These are phyloP conservation scores for Punica granatum DNA, from an alignment of 345 rosid genomes.

Conservation along the genomic window DNA sequence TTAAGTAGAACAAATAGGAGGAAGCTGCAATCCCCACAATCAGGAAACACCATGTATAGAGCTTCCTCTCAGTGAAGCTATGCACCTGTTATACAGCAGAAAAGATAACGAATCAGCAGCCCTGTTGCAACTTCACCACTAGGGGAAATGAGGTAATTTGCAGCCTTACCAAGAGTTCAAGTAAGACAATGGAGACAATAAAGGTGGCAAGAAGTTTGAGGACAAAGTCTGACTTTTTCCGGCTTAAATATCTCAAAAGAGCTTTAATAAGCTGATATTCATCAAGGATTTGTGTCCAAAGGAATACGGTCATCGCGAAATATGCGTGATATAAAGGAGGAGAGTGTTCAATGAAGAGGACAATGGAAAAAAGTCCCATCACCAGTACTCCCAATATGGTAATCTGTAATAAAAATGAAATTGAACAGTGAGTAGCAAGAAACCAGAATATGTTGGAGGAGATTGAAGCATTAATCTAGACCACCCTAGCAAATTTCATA, in stretches of 20 bases:
- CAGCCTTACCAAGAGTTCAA: conserved; percentile 72
- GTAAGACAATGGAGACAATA: conserved; percentile 47
- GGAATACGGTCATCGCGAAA: conserved; percentile 72
- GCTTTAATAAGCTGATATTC: conserved; percentile 52
- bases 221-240: conserved; percentile 36
- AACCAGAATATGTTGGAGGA: neutral
- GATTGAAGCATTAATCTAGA: neutral
- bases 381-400: conserved; percentile 48
- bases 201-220: conserved; percentile 43
- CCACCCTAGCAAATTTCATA: neutral
- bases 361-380: conserved; percentile 44
- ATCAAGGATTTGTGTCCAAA: conserved; percentile 72
- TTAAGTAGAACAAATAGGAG: conserved; percentile 43
- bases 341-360: conserved; percentile 60
- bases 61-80: conserved; percentile 90
- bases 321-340: conserved; percentile 93
- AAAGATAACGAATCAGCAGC: conserved; percentile 12
- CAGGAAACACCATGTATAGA: conserved; percentile 87
- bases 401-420: conserved; percentile 35
- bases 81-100: conserved; percentile 58
- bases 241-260: conserved; percentile 50
- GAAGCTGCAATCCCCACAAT: conserved; percentile 49
- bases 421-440: conserved; percentile 14
- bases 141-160: conserved; percentile 6
- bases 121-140: conserved; percentile 10